Evolutionary conservation across 495 filamentous ascomycete species (phyloP).

Genomic region (Tirmania nivea): DNA sequence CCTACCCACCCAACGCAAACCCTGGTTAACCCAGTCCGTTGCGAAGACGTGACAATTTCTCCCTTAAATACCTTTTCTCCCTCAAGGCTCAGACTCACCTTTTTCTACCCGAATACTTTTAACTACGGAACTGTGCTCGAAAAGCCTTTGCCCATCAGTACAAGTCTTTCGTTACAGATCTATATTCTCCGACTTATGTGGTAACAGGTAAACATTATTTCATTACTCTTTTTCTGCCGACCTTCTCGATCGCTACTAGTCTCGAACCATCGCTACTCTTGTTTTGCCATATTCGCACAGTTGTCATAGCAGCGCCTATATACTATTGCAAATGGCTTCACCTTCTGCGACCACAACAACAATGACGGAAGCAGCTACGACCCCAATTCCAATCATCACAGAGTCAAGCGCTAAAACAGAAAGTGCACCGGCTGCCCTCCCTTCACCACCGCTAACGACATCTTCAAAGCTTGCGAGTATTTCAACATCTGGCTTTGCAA

Average conservation of each 20-base stretch:
- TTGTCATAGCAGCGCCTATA: not conserved
- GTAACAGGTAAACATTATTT: too few relatives aligned
- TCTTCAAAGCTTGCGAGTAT: not conserved
- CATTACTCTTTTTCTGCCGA: not conserved
- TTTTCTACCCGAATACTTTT: not conserved
- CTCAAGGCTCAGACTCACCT: not conserved
- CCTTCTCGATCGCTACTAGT: not conserved
- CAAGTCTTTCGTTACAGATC: not conserved
- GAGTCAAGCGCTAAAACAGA: not conserved
- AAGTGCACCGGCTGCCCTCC: not conserved
- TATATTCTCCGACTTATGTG: not conserved
- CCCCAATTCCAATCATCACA: not conserved
- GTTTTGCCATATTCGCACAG: not conserved
- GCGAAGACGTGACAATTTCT: not conserved
- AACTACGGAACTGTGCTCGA: not conserved
- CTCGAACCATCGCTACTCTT: not conserved
- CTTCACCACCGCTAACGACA: not conserved
- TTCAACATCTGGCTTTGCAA: not conserved
- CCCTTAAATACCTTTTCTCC: not conserved
- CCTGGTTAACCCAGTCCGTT: not conserved
- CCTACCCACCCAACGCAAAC: not conserved
- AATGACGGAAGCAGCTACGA: not conserved
- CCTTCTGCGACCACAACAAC: not conserved
- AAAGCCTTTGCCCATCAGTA: not conserved
- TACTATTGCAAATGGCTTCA: not conserved